phyloP scores from a whole-genome alignment of 768 basidiomycete genomes.

The Fomitopsis pulvina region DNA sequence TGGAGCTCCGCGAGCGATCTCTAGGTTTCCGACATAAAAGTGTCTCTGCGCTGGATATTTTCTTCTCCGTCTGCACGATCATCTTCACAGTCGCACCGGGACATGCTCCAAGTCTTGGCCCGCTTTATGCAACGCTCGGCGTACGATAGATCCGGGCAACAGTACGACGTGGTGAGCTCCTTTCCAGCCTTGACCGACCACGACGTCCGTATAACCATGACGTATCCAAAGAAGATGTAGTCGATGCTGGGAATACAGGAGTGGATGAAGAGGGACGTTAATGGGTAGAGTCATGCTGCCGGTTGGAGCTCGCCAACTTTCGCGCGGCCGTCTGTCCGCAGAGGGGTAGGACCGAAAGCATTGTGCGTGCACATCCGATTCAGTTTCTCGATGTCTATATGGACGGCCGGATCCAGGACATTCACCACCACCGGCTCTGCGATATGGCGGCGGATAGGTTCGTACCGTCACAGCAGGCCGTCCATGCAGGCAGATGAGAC shows the following conservation, averaged over 20 bases:
- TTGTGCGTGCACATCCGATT: slow-evolving; percentile 21
- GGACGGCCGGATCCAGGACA: slow-evolving; percentile 1
- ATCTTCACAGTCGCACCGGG: slow-evolving; percentile 10
- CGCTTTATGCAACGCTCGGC: slow-evolving; percentile 4
- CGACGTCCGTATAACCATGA: slow-evolving; percentile 26
- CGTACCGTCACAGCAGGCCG: too few relatives aligned
- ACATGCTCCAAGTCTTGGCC: slow-evolving; percentile 5
- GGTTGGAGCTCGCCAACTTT: not conserved
- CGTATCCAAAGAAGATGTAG: slow-evolving; percentile 20
- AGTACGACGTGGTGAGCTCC: slow-evolving; percentile 16
- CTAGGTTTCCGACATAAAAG: not conserved
- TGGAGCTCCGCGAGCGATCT: not conserved
- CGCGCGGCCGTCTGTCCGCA: not conserved
- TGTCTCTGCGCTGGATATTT: slow-evolving; percentile 1
- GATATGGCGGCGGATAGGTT: too few relatives aligned
- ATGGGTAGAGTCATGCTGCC: slow-evolving; percentile 21
- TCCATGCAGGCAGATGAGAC: slow-evolving; percentile 5
- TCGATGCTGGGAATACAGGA: slow-evolving; percentile 21
- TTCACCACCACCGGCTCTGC: not conserved
- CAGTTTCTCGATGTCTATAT: slow-evolving; percentile 21
- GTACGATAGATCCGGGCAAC: not conserved
- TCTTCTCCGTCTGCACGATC: slow-evolving; percentile 9
- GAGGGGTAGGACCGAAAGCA: slow-evolving; percentile 9
- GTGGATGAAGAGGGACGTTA: slow-evolving; percentile 30
- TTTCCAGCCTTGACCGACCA: slow-evolving; percentile 20